Conservation (phyloP, 805 yeast genomes). For the Starmerella stigmatis region DNA sequence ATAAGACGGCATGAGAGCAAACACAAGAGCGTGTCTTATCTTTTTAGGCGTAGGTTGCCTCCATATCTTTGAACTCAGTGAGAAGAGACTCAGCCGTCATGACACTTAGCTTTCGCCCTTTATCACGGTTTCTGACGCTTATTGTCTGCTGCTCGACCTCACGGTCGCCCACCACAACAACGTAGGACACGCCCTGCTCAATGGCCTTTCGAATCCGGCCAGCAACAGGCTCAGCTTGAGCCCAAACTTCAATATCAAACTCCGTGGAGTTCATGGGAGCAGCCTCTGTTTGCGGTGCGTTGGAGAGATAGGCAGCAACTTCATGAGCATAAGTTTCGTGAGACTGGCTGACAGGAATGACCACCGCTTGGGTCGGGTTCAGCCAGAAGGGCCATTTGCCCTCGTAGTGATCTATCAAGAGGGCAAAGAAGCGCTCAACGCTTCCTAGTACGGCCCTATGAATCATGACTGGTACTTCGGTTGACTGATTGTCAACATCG, state of each 20-base stretch:
- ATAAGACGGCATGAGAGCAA: too few species aligned
- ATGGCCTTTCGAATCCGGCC: constrained; percentile 71
- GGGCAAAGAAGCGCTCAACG: constrained; percentile 82
- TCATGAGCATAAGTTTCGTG: constrained; percentile 48
- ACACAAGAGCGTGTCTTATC: too few species aligned
- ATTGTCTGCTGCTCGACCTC: constrained; percentile 53
- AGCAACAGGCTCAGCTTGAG: constrained; percentile 68
- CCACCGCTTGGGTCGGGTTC: constrained; percentile 78
- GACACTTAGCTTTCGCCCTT: constrained; percentile 36
- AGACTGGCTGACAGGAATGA: constrained; percentile 58
- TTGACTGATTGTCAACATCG: constrained; percentile 36
- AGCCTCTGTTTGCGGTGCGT: constrained; percentile 21
- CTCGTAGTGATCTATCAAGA: constrained; percentile 75
- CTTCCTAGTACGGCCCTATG: constrained; percentile 96
- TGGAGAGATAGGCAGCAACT: constrained; percentile 36
- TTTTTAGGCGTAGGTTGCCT: not conserved
- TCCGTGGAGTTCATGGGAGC: constrained; percentile 45
- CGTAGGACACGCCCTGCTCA: constrained; percentile 60
- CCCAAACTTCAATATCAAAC: constrained; percentile 68
- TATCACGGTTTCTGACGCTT: constrained; percentile 51
- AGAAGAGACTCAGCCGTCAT: constrained; percentile 44
- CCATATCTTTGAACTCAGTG: constrained; percentile 36
- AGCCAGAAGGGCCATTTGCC: constrained; percentile 99
- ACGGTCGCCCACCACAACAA: constrained; percentile 78
- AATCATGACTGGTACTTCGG: constrained; percentile 77